Base-by-base conservation (phyloP, 2,329 filamentous ascomycete genomes). In the Arachnopeziza araneosa region DNA sequence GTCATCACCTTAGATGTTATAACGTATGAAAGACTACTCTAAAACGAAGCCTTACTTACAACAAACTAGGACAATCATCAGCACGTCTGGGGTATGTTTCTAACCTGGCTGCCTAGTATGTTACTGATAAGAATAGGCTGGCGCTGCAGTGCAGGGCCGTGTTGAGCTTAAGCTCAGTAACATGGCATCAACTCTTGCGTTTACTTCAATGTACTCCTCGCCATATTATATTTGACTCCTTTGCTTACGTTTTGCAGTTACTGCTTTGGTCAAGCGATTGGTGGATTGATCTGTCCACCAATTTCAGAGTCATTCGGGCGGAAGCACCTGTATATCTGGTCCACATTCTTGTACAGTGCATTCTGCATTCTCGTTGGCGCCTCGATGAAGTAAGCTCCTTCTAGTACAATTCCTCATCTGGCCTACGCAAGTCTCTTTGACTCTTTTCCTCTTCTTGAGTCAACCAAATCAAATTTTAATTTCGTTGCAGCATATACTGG, bases 361-460 rank as follows among this genome's bases (percentile, higher is more conserved):
- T 70, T 68, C 48, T 73, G 72, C 55, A 48, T 78, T 7, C 58
- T 79, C 2, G 73, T 76, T 19, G 77, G 72, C 1, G 62, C 73
- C 0, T 70, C 73, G 0, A 74, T 69, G 4, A 71, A 70, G 26
- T 30, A 30, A 5, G 26, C 26, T 30, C 26, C 26, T 30, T 30
- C 26, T 5, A 5, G 26, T 30, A 30, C 26, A 5, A 30, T 30
- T 30, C 9, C 4, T 30, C 26, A 30, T 30, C 9, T 30, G 26
- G 26, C 26, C 9, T n/a, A n/a, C n/a, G n/a, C n/a, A n/a, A n/a
- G n/a, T n/a, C n/a, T n/a, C n/a, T n/a, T n/a, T n/a, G n/a, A n/a
- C n/a, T n/a, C n/a, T n/a, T n/a, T n/a, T n/a, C n/a, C n/a, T n/a
- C n/a, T n/a, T n/a, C n/a, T n/a, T n/a, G n/a, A n/a, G n/a, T 30